These are phyloP conservation scores for Penstemon barbatus DNA, from an alignment of 257 asterid genomes.

Conservation along the genomic window DNA sequence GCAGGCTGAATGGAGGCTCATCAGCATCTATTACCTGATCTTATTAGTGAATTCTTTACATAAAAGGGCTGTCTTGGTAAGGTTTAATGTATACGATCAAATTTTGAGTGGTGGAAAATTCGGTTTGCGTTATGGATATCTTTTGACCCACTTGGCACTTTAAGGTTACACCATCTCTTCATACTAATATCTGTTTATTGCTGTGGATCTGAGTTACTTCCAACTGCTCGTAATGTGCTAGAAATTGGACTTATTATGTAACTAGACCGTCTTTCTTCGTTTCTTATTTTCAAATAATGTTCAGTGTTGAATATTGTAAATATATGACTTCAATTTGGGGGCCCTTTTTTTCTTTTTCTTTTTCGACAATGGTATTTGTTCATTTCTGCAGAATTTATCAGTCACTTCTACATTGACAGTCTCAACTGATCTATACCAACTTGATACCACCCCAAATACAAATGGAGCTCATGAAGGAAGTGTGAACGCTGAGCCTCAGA, in stretches of 20 bases:
- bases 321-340: background rate
- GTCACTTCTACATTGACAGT: constrained; percentile 69
- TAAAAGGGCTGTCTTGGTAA: background rate
- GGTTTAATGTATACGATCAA: background rate
- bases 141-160: background rate
- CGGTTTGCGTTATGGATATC: no score
- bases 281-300: background rate
- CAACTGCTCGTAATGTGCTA: background rate
- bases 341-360: background rate
- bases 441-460: constrained; percentile 36
- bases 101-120: no score
- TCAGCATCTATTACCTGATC: background rate
- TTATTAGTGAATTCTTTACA: background rate
- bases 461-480: constrained; percentile 43
- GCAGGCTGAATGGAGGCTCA: background rate
- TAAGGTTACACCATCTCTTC: background rate
- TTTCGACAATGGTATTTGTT: constrained; percentile 6
- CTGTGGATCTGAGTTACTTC: background rate
- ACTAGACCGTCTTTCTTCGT: background rate
- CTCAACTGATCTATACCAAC: constrained; percentile 45
- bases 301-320: background rate
- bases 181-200: background rate
- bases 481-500: constrained; percentile 30
- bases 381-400: constrained; percentile 59
- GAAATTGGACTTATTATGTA: background rate